Evolutionary conservation across 345 rosid species (phyloP), one percentile per base, ranked within the genome.

Genomic region (Noccaea caerulescens): DNA sequence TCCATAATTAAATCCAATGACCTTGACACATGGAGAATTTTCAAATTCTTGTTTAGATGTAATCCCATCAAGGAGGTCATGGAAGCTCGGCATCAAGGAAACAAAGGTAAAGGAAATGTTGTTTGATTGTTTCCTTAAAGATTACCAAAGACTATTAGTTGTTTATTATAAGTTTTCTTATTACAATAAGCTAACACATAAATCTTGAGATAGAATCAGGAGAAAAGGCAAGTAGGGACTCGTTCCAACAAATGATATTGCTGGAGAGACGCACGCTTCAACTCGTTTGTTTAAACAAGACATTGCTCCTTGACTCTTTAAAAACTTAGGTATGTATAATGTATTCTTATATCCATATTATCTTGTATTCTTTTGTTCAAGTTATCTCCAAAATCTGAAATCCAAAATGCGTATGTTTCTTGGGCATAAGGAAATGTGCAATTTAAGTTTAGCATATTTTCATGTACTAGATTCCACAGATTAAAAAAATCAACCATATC

Each of bases 241-340:
- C 81, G 72, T 79, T 80, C 54, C 58, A 78, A 36, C 75, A 75
- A 41, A 71, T 74, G 50, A 65, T 83, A 81, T 79, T 79, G 86
- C 77, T 82, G 33, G 85, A 84, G 78, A 74, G 82, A 72, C 79
- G 57, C 66, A 82, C 76, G 55, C 72, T 83, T 66, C 79, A 85
- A 71, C 76, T 82, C 46, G 76, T 79, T 56, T 79, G 83, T 60
- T 67, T 77, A 49, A 80, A 82, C 78, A 53, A 53, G 63, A 25
- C 63, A 25, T 68, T 68, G 20, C 57, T 75, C 58, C 46, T 68
- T 27, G 51, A 18, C 78, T 59, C 78, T 44, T 68, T 52, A 7
- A 43, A 52, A 74, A 52, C 57, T 36, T 75, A 68, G 69, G 73
- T 75, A 75, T 27, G 25, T 43, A 51, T 18, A 27, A 27, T 27